Conservation (phyloP, 2,329 filamentous ascomycete species). For the Microsporum canis region DNA sequence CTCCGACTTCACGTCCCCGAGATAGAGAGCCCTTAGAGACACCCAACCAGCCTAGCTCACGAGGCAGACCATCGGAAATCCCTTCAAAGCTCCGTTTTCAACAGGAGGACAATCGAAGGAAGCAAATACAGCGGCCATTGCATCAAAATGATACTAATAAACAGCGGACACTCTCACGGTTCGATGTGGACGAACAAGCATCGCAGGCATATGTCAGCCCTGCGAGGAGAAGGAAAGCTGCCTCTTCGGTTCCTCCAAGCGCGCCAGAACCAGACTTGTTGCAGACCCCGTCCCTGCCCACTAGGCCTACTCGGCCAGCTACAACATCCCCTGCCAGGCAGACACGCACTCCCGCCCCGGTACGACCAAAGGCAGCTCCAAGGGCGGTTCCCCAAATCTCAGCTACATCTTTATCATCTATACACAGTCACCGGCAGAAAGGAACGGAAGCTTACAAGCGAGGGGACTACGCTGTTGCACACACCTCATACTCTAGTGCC, state of each 20-base stretch:
- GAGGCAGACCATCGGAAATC: neutral
- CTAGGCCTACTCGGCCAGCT: constrained; percentile 25
- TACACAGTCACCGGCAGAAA: constrained; percentile 63
- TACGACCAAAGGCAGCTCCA: constrained; percentile 37
- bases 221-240: constrained; percentile 60
- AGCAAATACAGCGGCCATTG: neutral
- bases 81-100: neutral
- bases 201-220: constrained; percentile 80
- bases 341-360: constrained; percentile 20
- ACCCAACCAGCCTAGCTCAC: neutral
- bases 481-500: constrained; percentile 69
- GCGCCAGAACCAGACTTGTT: constrained; percentile 53
- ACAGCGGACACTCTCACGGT: constrained; percentile 47
- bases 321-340: constrained; percentile 27
- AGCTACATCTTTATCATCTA: constrained; percentile 57
- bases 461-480: constrained; percentile 80
- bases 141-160: neutral
- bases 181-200: constrained; percentile 66
- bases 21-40: neutral
- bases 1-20: neutral
- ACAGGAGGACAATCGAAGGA: neutral
- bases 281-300: constrained; percentile 34
- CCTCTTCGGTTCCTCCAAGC: constrained; percentile 36
- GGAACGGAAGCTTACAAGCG: constrained; percentile 87
- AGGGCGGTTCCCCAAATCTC: constrained; percentile 54